Evolutionary conservation across 2,329 filamentous ascomycete genomes (phyloP), one percentile per base, ranked within the genome.

Genomic region (Calonectria hawksworthii): DNA sequence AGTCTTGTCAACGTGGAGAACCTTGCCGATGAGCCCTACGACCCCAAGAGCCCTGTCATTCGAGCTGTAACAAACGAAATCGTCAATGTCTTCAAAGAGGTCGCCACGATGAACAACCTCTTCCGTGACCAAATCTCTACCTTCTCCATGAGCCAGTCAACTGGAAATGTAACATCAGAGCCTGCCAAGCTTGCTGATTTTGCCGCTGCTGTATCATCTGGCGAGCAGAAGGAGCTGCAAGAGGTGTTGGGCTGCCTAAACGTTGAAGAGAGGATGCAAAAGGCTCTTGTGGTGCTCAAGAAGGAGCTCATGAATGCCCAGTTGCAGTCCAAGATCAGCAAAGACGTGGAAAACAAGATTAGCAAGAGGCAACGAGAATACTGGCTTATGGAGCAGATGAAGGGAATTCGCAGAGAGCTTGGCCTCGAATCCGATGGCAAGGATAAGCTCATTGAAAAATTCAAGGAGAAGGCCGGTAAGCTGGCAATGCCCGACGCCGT

Each of bases 331-430:
- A 99, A 99, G 89, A 99, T 99, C 73, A 95, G 94, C 73, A 98
- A 98, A 86, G 97, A 99, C 83, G 98, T 99, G 23, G 97, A 99
- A 85, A 95, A 92, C 82, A 98, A 98, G 86, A 99, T 99, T 69
- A 96, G 96, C 81, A 99, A 99, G 87, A 93, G 96, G 36, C 97
- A 99, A 84, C 93, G 97, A 68, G 97, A 99, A 83, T 99, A 99
- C 87, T 99, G 96, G 95, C 88, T 99, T 61, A 98, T 98, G 95
- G 97, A 99, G 86, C 98, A 99, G 85, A 98, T 99, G 96, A 99
- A 99, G 88, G 97, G 96, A 32, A 99, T 99, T 82, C 94, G 95
- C 73, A 92, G 97, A 73, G 97, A 99, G 86, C 92, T 99, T 64
- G 97, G 98, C 28, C 95, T 99, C 68, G 98, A 99, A 84, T 98